Evolutionary conservation across 2,329 filamentous ascomycete species (phyloP).

Genomic region (Xylariaceae sp.): DNA sequence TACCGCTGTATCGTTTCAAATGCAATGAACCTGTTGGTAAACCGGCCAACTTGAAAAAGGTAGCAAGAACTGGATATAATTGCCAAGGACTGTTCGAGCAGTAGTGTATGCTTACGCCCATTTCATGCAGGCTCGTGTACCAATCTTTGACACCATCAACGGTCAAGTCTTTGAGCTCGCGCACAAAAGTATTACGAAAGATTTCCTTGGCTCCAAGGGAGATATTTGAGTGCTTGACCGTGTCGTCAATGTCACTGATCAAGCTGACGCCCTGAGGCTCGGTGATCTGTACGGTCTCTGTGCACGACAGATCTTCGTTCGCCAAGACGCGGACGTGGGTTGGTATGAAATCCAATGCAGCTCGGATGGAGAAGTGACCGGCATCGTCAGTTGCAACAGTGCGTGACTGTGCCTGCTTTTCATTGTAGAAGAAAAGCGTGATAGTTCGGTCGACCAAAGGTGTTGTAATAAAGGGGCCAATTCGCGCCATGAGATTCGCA

Average conservation of each 20-base stretch:
- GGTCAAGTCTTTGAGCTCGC: conserved; percentile 73
- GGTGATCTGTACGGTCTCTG: conserved; percentile 70
- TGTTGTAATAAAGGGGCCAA: conserved; percentile 85
- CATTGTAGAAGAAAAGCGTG: conserved; percentile 93
- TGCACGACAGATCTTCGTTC: conserved; percentile 76
- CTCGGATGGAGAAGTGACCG: conserved; percentile 79
- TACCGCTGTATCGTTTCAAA: conserved; percentile 91
- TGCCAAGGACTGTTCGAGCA: conserved; percentile 99
- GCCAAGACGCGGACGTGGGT: conserved; percentile 85
- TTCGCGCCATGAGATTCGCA: conserved; percentile 76
- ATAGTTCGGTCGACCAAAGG: conserved; percentile 73
- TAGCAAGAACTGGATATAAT: conserved; percentile 81
- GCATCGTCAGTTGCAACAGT: conserved; percentile 82
- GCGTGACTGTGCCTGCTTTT: conserved; percentile 71
- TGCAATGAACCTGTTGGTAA: conserved; percentile 88
- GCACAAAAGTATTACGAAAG: conserved; percentile 91
- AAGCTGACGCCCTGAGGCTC: conserved; percentile 78
- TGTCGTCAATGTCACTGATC: conserved; percentile 97
- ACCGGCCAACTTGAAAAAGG: conserved; percentile 74
- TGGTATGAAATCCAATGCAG: conserved; percentile 80
- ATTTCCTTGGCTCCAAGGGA: conserved; percentile 83
- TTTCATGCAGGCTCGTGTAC: conserved; percentile 71
- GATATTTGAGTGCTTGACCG: conserved; percentile 93
- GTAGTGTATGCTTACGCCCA: conserved; percentile 89
- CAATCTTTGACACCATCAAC: conserved; percentile 86